Base-by-base conservation (phyloP, 352 stramenopile species). In the Sclerospora graminicola region DNA sequence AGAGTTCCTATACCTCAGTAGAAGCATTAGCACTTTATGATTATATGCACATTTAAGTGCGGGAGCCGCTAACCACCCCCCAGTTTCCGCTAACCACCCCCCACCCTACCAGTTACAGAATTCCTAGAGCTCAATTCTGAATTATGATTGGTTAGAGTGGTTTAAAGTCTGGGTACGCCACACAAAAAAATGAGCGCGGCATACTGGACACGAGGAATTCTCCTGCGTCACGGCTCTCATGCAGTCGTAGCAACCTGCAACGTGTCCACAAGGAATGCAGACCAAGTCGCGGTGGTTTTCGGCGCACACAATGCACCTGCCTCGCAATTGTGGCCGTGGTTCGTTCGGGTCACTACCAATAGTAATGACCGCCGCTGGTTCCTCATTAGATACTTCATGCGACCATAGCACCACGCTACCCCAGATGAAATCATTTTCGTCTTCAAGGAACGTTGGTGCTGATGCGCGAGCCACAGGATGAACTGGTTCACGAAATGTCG, bases 211-310 rank as follows among this genome's bases (percentile, higher is more conserved):
- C 27, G 39, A 55, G 14, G 42, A 47, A 7, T 31, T 50, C 24
- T 54, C 44, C 1, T 56, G 47, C 15, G 57, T 70, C 16, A 73
- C 56, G 5, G 35, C 36, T 35, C 45, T 24, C 39, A 82, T 73
- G 33, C 72, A 82, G 6, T 45, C 29, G 38, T 63, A 61, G 54
- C 72, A 84, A n/a, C 64, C 65, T 3, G 69, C 65, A 27, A 80
- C 54, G 44, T 84, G 72, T 1, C 72, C 69, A 19, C 69, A 84
- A 11, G 72, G 72, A 16, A 84, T 69, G 43, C 69, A 81, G 31
- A 82, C 63, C 5, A 69, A 67, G 31, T 81, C 60, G 0, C 72
- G 59, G 14, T 48, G 19, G 8, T 66, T 60, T 30, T 77, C 65
- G 40, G 60, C 52, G 38, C 67, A 84, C n/a, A 84, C 61, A 45